Evolutionary conservation across 2,329 filamentous ascomycete genomes (phyloP).

Genomic region (Apiospora sp.): DNA sequence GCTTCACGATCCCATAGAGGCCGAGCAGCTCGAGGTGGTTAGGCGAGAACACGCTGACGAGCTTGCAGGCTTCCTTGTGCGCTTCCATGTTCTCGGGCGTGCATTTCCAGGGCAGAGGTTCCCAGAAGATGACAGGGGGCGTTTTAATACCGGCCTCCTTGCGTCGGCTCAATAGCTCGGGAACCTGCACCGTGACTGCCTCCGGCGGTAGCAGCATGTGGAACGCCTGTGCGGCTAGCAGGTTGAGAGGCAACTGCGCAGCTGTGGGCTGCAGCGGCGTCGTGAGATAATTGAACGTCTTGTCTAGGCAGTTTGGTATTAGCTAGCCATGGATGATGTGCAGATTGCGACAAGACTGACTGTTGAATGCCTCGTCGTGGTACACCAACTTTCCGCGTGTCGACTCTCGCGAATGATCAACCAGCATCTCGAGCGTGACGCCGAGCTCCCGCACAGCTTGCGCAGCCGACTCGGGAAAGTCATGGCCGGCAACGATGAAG

Average conservation of each 20-base stretch:
- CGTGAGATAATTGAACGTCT: conserved; percentile 35
- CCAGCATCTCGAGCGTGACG: conserved; percentile 20
- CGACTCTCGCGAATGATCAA: conserved; percentile 22
- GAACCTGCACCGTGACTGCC: conserved; percentile 32
- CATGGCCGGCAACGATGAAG: conserved; percentile 29
- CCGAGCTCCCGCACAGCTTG: conserved; percentile 22
- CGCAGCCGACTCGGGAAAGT: conserved; percentile 28
- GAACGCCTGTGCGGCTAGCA: conserved; percentile 34
- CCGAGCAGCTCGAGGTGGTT: conserved; percentile 46
- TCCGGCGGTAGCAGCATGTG: conserved; percentile 37
- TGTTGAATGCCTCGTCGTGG: conserved; percentile 39
- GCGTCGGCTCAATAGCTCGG: conserved; percentile 32
- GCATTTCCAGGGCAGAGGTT: conserved; percentile 33
- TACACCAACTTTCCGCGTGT: conserved; percentile 31
- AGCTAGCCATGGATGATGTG: neutral
- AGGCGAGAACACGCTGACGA: conserved; percentile 46
- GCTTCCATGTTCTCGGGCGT: conserved; percentile 36
- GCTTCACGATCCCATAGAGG: conserved; percentile 31
- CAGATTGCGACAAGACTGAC: conserved; percentile 28
- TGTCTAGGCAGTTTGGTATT: conserved; percentile 27
- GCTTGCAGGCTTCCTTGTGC: conserved; percentile 35
- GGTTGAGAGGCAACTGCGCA: conserved; percentile 25
- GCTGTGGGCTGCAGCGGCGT: conserved; percentile 32
- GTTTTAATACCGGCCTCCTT: conserved; percentile 3
- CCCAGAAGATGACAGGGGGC: conserved; percentile 29